Base-by-base conservation (phyloP, 345 rosid species). In the Salix purpurea region DNA sequence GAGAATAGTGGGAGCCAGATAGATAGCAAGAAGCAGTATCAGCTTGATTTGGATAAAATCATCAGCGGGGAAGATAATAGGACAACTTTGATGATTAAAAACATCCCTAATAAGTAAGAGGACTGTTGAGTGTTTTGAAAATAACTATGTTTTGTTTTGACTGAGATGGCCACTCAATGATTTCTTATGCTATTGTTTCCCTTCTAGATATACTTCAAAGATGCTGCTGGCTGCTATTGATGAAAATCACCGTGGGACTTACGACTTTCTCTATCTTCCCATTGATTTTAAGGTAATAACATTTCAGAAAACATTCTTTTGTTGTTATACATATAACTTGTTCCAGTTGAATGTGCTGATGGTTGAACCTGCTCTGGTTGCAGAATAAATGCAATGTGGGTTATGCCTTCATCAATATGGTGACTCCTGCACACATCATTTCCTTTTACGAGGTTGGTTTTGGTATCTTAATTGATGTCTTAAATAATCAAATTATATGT, bases 151-250 rank as follows among this genome's bases (percentile, higher is more conserved):
- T 74, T 37, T 23, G 16, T 56, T n/a, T 32, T 26, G 16, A 46
- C 6, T 50, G 15, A n/a, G n/a, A 39, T 69, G 40, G 34, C 21
- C 64, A n/a, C 39, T 18, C 26, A 56, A 18, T 23, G 23, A 44
- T 76, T 26, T 74, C 58, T 76, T 23, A 23, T 14, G 36, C 23
- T 48, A 13, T 68, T 68, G 7, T 26, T 66, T n/a, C 40, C 40
- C 4, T 24, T 62, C 52, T 82, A 91, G 96, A 86, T 91, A 91
- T 71, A 91, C 96, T 32, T 88, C 94, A 42, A 91, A 91, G 90
- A 91, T 91, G 96, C 92, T 91, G 79, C 85, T 91, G 71, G 86
- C 91, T 79, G 92, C 96, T 69, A 91, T 91, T 79, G 96, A 91
- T 74, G 96, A 91, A 79, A 84, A 90, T 72, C 89, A 91, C 79